Evolutionary conservation across 78 protist species (phyloP), one percentile per base, ranked within the genome.

Genomic region (Dictyostelium discoideum): DNA sequence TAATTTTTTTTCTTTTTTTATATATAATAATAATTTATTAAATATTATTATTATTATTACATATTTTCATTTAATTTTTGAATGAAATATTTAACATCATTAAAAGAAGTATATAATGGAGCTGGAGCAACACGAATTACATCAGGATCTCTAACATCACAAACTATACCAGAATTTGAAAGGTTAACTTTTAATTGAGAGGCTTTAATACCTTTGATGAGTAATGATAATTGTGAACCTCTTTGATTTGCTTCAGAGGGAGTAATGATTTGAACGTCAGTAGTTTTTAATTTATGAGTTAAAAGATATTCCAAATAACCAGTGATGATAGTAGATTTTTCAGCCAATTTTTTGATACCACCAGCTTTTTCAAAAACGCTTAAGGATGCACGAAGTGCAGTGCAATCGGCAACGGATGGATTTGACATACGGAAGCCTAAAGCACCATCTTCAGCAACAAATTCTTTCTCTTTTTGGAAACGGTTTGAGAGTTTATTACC

Each of bases 81-180:
- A 40, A 97, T 97, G 32, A 96, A 96, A 20, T 11, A 50, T 46
- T 5, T 22, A 5, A 96, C 97, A 79, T 98, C 99, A 20, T 46
- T 73, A 50, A 96, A 98, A 32, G 87, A 40, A 84, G 95, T 97
- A 96, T 98, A 98, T n/a, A 98, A 87, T 20, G 99, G 98, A n/a
- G 78, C 85, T 5, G 99, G 99, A 5, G 99, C 94, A 2, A 98
- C 87, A 67, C 99, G 93, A 14, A 98, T 86, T 26, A 96, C 96
- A 65, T 83, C 90, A 14, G 97, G 96, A 20, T 87, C 97, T 44
- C 99, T 74, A 37, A 95, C 84, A 84, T 98, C 99, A 84, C 93
- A 85, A 18, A 97, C 60, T 18, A 98, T 87, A 48, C 98, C 98
- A 29, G 8, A 11, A 60, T 95, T 76, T 65, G 78, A 13, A 0